Conservation (phyloP, 2,329 filamentous ascomycete species). For the Fusarium mangiferae region DNA sequence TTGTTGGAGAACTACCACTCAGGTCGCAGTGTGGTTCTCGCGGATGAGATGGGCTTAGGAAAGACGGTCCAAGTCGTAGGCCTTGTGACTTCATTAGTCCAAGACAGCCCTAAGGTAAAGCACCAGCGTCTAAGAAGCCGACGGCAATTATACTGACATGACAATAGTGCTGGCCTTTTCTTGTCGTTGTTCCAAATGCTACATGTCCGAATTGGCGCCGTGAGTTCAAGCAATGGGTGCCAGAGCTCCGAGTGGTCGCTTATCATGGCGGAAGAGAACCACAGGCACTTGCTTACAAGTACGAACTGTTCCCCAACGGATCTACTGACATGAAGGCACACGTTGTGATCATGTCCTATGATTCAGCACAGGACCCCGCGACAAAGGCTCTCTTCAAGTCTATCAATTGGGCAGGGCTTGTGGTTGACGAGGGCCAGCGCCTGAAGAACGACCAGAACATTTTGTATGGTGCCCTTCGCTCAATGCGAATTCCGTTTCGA, state of each 20-base stretch:
- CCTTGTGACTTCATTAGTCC: constrained; percentile 78
- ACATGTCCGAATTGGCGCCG: constrained; percentile 98
- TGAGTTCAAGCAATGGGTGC: constrained; percentile 94
- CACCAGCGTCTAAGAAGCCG: neutral
- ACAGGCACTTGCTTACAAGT: constrained; percentile 79
- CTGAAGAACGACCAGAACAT: constrained; percentile 91
- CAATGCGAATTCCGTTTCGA: constrained; percentile 83
- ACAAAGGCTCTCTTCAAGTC: constrained; percentile 72
- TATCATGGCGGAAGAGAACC: constrained; percentile 84
- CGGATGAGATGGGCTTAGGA: constrained; percentile 97
- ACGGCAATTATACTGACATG: constrained; percentile 21
- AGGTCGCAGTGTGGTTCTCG: constrained; percentile 86
- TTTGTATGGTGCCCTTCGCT: constrained; percentile 78
- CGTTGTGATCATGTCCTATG: constrained; percentile 94
- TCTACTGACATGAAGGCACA: constrained; percentile 81
- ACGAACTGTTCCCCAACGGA: constrained; percentile 83
- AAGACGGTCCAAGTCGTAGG: constrained; percentile 96
- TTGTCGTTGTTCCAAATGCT: constrained; percentile 92
- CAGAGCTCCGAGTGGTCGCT: constrained; percentile 85
- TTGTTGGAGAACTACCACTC: constrained; percentile 89
- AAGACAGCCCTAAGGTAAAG: constrained; percentile 65
- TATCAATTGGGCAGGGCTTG: constrained; percentile 85
- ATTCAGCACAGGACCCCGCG: constrained; percentile 80
- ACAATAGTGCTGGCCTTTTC: constrained; percentile 81
- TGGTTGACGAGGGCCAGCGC: constrained; percentile 95